Evolutionary conservation across 169 alveolate species (phyloP), one percentile per base, ranked within the genome.

Genomic region (Plasmodium coatneyi): DNA sequence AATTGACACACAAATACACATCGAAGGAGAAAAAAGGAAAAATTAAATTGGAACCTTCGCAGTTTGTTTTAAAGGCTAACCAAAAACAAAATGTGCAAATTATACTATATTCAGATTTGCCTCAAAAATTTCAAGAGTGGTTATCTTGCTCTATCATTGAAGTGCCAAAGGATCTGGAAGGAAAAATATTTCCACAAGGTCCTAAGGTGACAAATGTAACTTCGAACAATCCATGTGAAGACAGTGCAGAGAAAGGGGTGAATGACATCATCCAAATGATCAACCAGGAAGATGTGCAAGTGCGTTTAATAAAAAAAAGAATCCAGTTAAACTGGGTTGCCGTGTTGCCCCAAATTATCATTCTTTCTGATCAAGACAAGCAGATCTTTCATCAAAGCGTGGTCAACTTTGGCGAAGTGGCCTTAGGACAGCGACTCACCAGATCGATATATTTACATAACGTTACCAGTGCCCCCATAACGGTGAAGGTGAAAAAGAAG

Each of bases 91-190:
- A 30, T 19, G 60, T 87, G 10, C 70, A 79, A 7, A 25, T 87
- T 60, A 79, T 39, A 2, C 80, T 87, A 39, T 79, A 87, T 87
- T 46, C 93, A 43, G 89, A 87, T 41, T 28, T 79, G 22, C 93
- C 93, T 56, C 89, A 79, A 80, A 87, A 78, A 56, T 87, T 78
- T 46, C 71, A 28, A 39, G 87, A 76, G 71, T 39, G 28, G 12
- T 78, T 87, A 54, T 46, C 89, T 39, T 78, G 90, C 28, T 87
- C 93, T 56, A 87, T 87, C 60, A 79, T 87, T 78, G 93, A 87
- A 79, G 71, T 87, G 46, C 93, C 93, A 7, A 87, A 87, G 71
- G 54, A 43, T 14, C 19, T 87, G 30, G 93, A 87, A 34, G 71
- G 34, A 87, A 49, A 87, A 56, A 28, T 78, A 56, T 39, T 32